Evolutionary conservation across 768 basidiomycete genomes (phyloP), one percentile per base, ranked within the genome.

Genomic region (Xerocomellus intermedius): DNA sequence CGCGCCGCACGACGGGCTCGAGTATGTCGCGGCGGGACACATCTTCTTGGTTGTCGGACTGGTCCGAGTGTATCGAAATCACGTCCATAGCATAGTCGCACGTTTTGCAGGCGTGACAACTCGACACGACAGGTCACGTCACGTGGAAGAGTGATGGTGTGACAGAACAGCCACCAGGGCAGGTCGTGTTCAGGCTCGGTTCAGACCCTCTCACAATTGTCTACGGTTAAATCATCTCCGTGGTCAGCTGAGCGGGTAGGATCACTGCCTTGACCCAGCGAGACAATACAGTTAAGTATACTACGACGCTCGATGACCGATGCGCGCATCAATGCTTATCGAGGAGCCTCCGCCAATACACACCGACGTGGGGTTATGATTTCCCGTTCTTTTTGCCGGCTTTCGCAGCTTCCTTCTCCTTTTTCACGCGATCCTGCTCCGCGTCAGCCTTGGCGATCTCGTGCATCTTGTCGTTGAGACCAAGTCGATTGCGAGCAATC

Each of bases 401-500:
- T 60, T 73, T 80, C 43, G 67, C 77, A 63, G 84, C 82, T 72
- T 82, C 81, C 39, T 78, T 78, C 58, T 81, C 81, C 59, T 84
- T 83, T 75, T 86, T 84, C 37, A 69, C 76, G n/a, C 78, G 69
- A 51, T 78, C 77, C 65, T 76, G 76, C 57, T 73, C 75, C 17
- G 72, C 83, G 52, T 91, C 87, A 47, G 71, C 80, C 67, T 89
- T 88, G 19, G 91, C 94, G 41, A 86, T 66, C 68, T 93, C 83
- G 73, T 95, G 91, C 3, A 90, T 87, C 48, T 74, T 75, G 69
- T 95, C 92, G 71, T 99, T 99, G 45, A 98, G 79, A 2, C 94
- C 94, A 1, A 92, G 80, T 53, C 87, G 78, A 75, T 98, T 98
- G 55, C 97, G 85, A 10, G 93, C 83, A 70, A 99, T 95, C 90